These are phyloP conservation scores for Verbena officinalis DNA, from an alignment of 257 asterid genomes.

Conservation along the genomic window DNA sequence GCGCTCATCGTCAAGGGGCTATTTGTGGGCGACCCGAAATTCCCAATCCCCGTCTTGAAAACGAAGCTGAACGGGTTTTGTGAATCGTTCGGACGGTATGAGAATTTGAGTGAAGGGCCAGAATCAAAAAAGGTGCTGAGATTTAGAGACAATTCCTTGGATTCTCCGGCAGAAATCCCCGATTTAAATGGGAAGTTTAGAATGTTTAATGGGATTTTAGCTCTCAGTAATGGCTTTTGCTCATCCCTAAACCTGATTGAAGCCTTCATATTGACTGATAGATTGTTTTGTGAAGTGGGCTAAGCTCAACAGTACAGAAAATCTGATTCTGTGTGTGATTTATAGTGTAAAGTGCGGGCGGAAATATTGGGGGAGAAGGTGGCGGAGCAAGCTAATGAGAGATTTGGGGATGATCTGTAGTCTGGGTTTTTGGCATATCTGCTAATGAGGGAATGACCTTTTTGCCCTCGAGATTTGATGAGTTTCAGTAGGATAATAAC, in stretches of 20 bases:
- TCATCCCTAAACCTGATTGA: conserved; percentile 92
- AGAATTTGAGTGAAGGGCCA: conserved; percentile 71
- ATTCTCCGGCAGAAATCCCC: conserved; percentile 80
- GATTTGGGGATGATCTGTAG: conserved; percentile 31
- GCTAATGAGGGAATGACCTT: background rate
- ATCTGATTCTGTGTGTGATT: conserved; percentile 16
- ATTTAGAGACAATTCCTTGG: conserved; percentile 68
- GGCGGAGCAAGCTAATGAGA: conserved; percentile 17
- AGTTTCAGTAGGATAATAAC: background rate
- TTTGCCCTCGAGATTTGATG: conserved; percentile 4
- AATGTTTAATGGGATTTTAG: conserved; percentile 81
- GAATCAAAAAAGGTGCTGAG: conserved; percentile 71
- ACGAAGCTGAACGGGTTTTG: conserved; percentile 70
- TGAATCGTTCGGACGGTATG: conserved; percentile 83
- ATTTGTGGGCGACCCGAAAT: conserved; percentile 72
- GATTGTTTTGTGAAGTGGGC: background rate
- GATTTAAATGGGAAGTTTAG: conserved; percentile 77
- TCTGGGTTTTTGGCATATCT: conserved; percentile 21
- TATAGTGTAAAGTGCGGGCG: conserved; percentile 22
- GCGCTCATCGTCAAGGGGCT: conserved; percentile 96
- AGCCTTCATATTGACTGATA: conserved; percentile 68
- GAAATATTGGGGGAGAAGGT: conserved; percentile 10
- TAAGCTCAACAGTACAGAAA: background rate
- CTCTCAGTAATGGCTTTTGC: conserved; percentile 77
- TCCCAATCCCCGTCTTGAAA: conserved; percentile 89